Conservation (phyloP, 73 alveolate species). For the Paramecium primaurelia region DNA sequence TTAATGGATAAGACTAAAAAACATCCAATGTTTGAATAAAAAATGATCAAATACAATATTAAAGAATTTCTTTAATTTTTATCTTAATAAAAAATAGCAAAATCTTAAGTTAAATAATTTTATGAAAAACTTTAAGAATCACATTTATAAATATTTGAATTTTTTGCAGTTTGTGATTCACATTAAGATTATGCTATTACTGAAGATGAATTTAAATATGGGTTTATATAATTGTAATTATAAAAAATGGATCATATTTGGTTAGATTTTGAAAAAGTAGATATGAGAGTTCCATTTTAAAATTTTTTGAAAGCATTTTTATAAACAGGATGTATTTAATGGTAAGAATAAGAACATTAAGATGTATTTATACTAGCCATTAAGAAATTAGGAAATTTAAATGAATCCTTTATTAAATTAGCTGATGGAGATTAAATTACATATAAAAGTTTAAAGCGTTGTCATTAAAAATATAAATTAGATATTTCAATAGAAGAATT, state of each 20-base stretch:
- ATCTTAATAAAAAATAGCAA: background rate
- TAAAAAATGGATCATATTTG: background rate
- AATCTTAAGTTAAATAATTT: background rate
- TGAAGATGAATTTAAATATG: constrained; percentile 17
- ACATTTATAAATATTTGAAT: background rate
- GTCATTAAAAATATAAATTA: background rate
- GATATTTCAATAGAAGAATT: background rate
- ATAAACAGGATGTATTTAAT: background rate
- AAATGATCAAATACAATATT: background rate
- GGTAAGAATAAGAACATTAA: background rate
- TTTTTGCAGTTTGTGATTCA: constrained; percentile 43
- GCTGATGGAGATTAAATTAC: background rate
- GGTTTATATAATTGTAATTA: background rate
- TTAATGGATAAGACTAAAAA: background rate
- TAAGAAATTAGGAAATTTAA: constrained; percentile 21
- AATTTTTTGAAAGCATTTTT: background rate
- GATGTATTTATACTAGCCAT: background rate
- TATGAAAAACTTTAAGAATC: constrained; percentile 16
- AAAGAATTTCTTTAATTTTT: background rate
- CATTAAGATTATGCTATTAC: constrained; percentile 38
- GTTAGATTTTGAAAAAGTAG: constrained; percentile 13
- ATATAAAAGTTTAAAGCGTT: background rate
- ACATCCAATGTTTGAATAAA: background rate
- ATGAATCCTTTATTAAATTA: constrained; percentile 22
- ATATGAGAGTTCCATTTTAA: constrained; percentile 11